phyloP scores from a whole-genome alignment of 108 stramenopile genomes.

The Nitzschia putrida region DNA sequence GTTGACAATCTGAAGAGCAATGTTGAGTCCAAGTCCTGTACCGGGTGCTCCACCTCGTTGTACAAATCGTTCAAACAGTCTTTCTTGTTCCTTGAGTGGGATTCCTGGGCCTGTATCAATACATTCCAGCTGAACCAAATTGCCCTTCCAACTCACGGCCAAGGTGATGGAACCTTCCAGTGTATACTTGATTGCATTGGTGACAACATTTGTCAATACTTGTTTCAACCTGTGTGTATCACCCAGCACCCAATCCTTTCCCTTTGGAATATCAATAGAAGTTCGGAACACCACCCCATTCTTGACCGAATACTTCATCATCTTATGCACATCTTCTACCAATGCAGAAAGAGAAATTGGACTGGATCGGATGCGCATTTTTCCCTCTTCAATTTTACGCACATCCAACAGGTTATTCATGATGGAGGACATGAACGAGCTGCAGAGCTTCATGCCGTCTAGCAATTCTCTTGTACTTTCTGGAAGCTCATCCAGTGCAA shows the following conservation, averaged over 20 bases:
- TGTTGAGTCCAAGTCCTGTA: conserved; percentile 54
- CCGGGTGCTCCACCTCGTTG: conserved; percentile 56
- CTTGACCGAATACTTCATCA: conserved; percentile 30
- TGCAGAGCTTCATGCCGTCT: conserved; percentile 42
- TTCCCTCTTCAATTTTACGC: conserved; percentile 50
- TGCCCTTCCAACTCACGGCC: conserved; percentile 15
- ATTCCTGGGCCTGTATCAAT: conserved; percentile 66
- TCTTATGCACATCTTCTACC: conserved; percentile 23
- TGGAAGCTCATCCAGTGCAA: conserved; percentile 21
- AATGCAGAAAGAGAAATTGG: conserved; percentile 20
- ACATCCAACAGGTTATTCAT: conserved; percentile 53
- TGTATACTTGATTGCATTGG: conserved; percentile 58
- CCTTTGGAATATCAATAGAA: not conserved
- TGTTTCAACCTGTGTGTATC: conserved; percentile 46
- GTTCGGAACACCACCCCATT: conserved; percentile 16
- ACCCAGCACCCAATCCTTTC: conserved; percentile 27
- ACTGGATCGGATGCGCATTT: conserved; percentile 25
- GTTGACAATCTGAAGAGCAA: conserved; percentile 45
- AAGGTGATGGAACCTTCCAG: conserved; percentile 27
- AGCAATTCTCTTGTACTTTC: conserved; percentile 18
- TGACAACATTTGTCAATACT: conserved; percentile 44
- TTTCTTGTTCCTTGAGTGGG: conserved; percentile 39
- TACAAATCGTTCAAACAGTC: conserved; percentile 54
- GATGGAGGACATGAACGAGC: conserved; percentile 42
- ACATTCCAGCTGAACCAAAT: conserved; percentile 30